These are phyloP conservation scores for Leccinum pachyderme DNA, from an alignment of 1,284 basidiomycete species.

Conservation along the genomic window DNA sequence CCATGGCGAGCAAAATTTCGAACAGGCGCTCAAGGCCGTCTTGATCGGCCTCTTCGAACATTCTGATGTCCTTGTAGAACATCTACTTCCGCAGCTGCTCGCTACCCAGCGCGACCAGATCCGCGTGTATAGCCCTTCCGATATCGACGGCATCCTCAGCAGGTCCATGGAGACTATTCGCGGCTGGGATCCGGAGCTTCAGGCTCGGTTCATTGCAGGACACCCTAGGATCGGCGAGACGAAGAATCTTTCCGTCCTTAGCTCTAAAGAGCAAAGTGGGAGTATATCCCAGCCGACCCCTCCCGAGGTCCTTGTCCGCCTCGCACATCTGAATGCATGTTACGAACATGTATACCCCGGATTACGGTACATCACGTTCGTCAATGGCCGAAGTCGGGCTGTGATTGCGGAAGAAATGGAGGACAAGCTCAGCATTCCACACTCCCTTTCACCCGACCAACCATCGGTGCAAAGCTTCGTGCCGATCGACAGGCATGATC, in stretches of 20 bases:
- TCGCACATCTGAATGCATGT: conserved; percentile 67
- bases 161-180: conserved; percentile 50
- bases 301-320: conserved; percentile 62
- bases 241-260: conserved; percentile 67
- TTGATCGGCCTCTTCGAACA: conserved; percentile 67
- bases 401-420: conserved; percentile 81
- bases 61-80: conserved; percentile 55
- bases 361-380: conserved; percentile 87
- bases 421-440: conserved; percentile 51
- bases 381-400: conserved; percentile 76
- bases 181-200: conserved; percentile 56
- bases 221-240: conserved; percentile 90
- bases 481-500: conserved; percentile 42
- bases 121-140: conserved; percentile 5
- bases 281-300: conserved; percentile 51
- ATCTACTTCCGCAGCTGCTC: conserved; percentile 58
- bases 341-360: conserved; percentile 77
- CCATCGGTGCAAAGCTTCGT: conserved; percentile 39
- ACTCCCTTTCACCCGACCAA: conserved; percentile 44
- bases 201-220: conserved; percentile 72
- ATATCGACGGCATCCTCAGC: conserved; percentile 58
- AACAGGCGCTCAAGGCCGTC: conserved; percentile 34
- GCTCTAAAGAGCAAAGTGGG: conserved; percentile 69
- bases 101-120: conserved; percentile 1
- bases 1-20: conserved; percentile 35